These are phyloP conservation scores for Alloteropsis angusta DNA, from an alignment of 202 grass and related monocot genomes.

Conservation along the genomic window DNA sequence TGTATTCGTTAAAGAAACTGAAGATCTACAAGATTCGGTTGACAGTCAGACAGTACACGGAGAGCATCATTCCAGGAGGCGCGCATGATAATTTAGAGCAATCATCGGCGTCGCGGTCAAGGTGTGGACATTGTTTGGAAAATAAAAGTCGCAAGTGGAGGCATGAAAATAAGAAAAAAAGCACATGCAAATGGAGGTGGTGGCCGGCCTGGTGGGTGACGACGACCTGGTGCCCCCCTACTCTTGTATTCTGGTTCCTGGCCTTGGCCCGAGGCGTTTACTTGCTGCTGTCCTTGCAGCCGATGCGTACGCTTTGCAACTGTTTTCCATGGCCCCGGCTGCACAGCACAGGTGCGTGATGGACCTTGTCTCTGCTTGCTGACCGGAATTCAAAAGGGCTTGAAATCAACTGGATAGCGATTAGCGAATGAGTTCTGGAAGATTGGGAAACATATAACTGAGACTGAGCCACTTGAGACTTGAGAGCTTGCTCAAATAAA, in stretches of 20 bases:
- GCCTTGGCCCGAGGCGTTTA: constrained; percentile 3
- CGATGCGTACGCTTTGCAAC: not conserved
- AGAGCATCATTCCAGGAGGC: not conserved
- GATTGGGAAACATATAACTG: not conserved
- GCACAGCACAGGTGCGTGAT: not conserved
- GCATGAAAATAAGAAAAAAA: not conserved
- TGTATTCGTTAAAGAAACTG: not conserved
- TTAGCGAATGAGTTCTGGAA: not conserved
- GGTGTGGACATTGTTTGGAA: not conserved
- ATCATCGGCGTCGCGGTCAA: not conserved
- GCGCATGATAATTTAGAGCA: not conserved
- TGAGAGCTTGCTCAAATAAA: too few relatives aligned
- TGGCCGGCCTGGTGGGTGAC: not conserved
- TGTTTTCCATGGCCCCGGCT: not conserved
- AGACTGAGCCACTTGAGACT: not conserved
- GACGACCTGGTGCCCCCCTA: not conserved
- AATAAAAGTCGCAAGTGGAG: not conserved
- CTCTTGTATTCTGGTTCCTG: not conserved
- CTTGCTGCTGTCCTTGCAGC: not conserved
- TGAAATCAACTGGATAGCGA: not conserved
- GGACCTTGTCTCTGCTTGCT: not conserved
- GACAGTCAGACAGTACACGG: not conserved
- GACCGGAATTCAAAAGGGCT: not conserved
- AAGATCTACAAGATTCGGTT: constrained; percentile 13
- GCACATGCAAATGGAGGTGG: not conserved